Conservation (phyloP, 768 basidiomycete species). For the Tylopilus plumbeoviolaceoides region DNA sequence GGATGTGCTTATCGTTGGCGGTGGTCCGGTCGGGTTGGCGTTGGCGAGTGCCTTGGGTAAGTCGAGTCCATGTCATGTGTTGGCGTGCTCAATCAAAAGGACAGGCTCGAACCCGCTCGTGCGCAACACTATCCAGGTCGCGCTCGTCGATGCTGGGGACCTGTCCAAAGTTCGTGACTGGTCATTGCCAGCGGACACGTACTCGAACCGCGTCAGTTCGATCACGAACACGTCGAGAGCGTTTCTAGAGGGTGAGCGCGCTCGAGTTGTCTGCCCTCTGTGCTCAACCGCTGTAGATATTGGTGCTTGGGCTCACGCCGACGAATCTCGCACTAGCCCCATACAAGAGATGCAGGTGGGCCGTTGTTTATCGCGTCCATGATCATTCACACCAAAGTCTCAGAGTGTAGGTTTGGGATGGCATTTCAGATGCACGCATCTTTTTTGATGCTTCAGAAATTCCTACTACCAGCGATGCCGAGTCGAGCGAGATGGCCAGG, state of each 20-base stretch:
- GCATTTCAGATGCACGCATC: conserved; percentile 76
- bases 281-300: conserved; percentile 46
- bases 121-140: no score
- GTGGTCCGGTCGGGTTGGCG: no score
- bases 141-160: conserved; percentile 80
- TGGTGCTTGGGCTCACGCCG: conserved; percentile 81
- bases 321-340: conserved; percentile 59
- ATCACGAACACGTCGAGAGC: no score
- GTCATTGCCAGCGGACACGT: conserved; percentile 50
- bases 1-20: no score
- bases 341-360: conserved; percentile 84
- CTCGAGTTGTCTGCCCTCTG: conserved; percentile 37
- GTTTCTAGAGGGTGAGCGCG: no score
- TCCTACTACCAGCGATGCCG: conserved; percentile 24
- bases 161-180: conserved; percentile 66
- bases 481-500: conserved; percentile 61
- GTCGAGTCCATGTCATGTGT: no score
- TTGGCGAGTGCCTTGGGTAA: no score
- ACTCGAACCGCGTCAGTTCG: no score
- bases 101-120: no score
- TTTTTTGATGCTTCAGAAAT: conserved; percentile 57
- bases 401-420: conserved; percentile 79
- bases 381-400: conserved; percentile 3
- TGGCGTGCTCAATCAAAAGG: no score
- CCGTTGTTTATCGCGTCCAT: not conserved